Conservation (phyloP, 805 yeast genomes). For the Myxozyma neglecta region DNA sequence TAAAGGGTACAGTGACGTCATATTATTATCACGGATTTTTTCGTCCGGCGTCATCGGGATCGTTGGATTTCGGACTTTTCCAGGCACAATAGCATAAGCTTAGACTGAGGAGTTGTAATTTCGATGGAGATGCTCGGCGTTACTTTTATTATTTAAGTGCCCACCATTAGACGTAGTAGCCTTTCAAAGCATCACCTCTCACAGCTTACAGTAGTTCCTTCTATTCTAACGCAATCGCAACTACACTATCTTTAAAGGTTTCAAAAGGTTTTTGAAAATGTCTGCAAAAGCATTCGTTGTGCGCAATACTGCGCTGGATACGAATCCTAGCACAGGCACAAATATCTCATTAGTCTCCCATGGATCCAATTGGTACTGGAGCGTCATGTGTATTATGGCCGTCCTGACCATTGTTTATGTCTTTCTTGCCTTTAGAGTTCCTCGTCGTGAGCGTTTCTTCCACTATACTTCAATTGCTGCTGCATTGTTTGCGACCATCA, state of each 20-base stretch:
- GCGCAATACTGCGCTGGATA: conserved; percentile 33
- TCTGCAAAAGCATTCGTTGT: background rate
- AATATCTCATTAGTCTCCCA: conserved; percentile 53
- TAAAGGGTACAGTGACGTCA: background rate
- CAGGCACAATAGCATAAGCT: no score
- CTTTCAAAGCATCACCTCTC: background rate
- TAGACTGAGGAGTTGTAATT: no score
- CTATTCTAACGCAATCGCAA: background rate
- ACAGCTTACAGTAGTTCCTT: background rate
- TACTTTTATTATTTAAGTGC: no score
- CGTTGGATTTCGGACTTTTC: no score
- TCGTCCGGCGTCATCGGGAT: background rate
- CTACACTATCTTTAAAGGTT: background rate
- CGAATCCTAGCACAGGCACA: conserved; percentile 49
- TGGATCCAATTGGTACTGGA: conserved; percentile 72
- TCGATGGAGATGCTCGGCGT: no score
- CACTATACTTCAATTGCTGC: conserved; percentile 46
- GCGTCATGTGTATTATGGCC: conserved; percentile 54
- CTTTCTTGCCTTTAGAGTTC: conserved; percentile 35
- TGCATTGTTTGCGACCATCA: conserved; percentile 46
- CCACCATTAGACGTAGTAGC: no score
- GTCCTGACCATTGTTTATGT: conserved; percentile 41
- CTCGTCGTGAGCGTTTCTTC: conserved; percentile 43
- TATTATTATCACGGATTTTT: background rate
- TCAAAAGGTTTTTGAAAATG: background rate